Evolutionary conservation across 352 stramenopile genomes (phyloP).

Genomic region (Phytophthora pseudosyringae): DNA sequence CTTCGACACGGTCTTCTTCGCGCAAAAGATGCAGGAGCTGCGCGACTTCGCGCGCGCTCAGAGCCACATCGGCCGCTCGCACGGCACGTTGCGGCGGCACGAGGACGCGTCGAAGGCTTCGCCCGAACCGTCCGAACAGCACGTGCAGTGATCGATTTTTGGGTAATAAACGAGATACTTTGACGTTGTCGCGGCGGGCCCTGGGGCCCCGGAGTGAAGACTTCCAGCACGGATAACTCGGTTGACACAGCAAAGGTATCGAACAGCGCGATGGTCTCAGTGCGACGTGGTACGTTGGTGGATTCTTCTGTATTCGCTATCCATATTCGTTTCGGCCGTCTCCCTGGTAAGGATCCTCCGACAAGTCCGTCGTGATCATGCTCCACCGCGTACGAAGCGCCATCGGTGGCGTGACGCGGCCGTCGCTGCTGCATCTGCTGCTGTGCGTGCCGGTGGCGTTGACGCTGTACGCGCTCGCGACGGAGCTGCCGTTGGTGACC

Average conservation of each 20-base stretch:
- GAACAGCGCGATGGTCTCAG: no score
- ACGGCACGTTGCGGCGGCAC: constrained; percentile 30
- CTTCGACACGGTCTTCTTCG: constrained; percentile 71
- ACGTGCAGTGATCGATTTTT: constrained; percentile 3
- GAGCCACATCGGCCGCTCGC: constrained; percentile 21
- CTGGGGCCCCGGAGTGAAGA: neutral
- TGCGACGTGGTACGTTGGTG: neutral
- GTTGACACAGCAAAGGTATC: no score
- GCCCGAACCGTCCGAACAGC: neutral
- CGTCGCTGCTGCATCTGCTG: constrained; percentile 12
- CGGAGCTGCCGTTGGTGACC: constrained; percentile 12
- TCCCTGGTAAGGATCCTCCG: neutral
- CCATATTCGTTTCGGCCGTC: constrained; percentile 4
- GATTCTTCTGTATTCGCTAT: neutral
- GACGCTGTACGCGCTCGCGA: constrained; percentile 21
- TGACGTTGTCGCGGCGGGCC: neutral
- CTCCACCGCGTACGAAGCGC: neutral
- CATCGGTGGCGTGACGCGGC: neutral
- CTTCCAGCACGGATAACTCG: no score
- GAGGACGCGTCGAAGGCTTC: constrained; percentile 11
- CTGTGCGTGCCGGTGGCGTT: constrained; percentile 17
- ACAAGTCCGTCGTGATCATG: neutral
- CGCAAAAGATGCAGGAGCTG: constrained; percentile 57
- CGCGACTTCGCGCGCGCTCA: constrained; percentile 42
- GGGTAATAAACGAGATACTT: constrained; percentile 6